These are phyloP conservation scores for Candida anutae DNA, from an alignment of 1,139 yeast species.

Conservation along the genomic window DNA sequence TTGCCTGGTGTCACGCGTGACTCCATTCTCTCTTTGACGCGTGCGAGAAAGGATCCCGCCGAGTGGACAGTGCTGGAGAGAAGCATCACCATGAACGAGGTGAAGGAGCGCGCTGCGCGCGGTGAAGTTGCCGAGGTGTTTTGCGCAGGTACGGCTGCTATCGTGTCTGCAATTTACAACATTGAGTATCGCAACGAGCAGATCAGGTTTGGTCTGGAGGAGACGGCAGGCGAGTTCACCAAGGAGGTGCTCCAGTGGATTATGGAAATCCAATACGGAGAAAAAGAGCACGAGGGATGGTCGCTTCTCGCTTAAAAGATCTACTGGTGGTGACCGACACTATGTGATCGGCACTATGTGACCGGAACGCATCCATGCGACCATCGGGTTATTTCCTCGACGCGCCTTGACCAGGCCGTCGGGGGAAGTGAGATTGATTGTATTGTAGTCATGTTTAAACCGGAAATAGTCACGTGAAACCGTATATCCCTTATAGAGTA, in stretches of 20 bases:
- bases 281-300: constrained; percentile 11
- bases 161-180: constrained; percentile 28
- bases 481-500: no score
- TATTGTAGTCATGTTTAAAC: no score
- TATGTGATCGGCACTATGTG: no score
- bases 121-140: constrained; percentile 35
- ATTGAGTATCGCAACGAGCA: constrained; percentile 26
- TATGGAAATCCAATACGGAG: constrained; percentile 29
- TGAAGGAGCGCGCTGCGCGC: constrained; percentile 23
- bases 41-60: constrained; percentile 58
- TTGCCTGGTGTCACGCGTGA: constrained; percentile 96
- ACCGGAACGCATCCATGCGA: no score
- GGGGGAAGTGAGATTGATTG: no score
- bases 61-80: constrained; percentile 50
- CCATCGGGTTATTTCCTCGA: no score
- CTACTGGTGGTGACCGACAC: background rate
- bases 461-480: no score
- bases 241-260: constrained; percentile 19
- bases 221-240: constrained; percentile 23
- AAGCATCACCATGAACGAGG: constrained; percentile 27
- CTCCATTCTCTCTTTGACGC: constrained; percentile 69
- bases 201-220: constrained; percentile 21
- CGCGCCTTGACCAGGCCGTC: no score
- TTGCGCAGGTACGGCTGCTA: constrained; percentile 36
- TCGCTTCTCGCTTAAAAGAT: constrained; percentile 9